Conservation (phyloP, 169 alveolate genomes). For the Eimeria sp. region DNA sequence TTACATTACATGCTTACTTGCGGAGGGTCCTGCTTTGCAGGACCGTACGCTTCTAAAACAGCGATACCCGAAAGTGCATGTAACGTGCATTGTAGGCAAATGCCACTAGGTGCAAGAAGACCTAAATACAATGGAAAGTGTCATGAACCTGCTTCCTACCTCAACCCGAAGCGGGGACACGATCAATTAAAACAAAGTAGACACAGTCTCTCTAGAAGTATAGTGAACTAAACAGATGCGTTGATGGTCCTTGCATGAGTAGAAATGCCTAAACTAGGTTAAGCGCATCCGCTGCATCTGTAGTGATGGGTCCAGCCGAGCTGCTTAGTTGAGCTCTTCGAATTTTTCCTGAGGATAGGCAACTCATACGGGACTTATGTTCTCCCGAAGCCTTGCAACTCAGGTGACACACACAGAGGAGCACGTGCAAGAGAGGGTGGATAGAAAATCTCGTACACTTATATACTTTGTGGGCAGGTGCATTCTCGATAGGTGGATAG, state of each 20-base stretch:
- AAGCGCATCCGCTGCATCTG: not conserved
- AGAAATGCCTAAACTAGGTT: not conserved
- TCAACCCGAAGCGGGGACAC: not conserved
- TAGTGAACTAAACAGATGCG: not conserved
- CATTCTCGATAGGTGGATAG: too few species aligned
- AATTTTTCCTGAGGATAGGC: not conserved
- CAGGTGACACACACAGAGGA: not conserved
- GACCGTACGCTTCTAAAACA: not conserved
- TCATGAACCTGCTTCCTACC: not conserved
- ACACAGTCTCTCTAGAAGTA: not conserved
- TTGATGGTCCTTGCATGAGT: not conserved
- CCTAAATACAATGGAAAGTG: not conserved
- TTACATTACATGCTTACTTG: not conserved
- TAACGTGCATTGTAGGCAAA: not conserved
- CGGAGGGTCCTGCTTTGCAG: not conserved
- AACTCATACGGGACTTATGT: not conserved
- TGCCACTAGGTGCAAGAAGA: too few species aligned
- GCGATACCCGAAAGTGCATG: not conserved
- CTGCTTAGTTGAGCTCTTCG: not conserved
- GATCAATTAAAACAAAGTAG: not conserved
- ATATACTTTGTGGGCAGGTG: too few species aligned
- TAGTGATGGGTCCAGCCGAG: not conserved
- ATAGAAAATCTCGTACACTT: too few species aligned
- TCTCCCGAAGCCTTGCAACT: not conserved
- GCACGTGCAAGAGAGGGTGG: too few species aligned